phyloP scores from a whole-genome alignment of 1,284 basidiomycete genomes.

The Mycena citricolor region DNA sequence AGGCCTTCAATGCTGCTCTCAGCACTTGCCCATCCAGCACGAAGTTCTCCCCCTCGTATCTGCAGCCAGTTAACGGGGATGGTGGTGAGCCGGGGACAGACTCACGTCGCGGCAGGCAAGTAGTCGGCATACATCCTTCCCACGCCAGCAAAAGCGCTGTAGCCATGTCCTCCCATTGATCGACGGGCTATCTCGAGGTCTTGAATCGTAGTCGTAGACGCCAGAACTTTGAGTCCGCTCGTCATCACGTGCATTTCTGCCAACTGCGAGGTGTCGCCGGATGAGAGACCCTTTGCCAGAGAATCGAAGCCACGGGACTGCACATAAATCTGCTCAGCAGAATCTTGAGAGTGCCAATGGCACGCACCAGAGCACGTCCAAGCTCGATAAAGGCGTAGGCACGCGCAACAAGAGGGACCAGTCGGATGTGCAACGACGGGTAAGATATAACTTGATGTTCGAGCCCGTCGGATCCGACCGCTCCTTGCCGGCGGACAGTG shows the following conservation, averaged over 20 bases:
- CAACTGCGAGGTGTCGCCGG: slow-evolving; percentile 58
- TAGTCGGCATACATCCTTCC: slow-evolving; percentile 66
- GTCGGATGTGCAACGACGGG: slow-evolving; percentile 68
- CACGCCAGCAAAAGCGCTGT: slow-evolving; percentile 66
- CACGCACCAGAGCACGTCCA: slow-evolving; percentile 59
- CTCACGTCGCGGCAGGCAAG: slow-evolving; percentile 64
- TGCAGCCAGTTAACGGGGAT: slow-evolving; percentile 26
- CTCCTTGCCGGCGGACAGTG: slow-evolving; percentile 71
- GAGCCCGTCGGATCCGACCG: slow-evolving; percentile 47
- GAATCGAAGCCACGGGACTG: slow-evolving; percentile 51
- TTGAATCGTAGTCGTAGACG: slow-evolving; percentile 51
- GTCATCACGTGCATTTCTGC: slow-evolving; percentile 74
- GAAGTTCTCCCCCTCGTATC: slow-evolving; percentile 78
- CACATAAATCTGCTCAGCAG: neutral
- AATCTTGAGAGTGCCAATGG: neutral
- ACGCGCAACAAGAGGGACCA: slow-evolving; percentile 68
- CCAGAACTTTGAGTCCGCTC: slow-evolving; percentile 68
- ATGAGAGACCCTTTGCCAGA: slow-evolving; percentile 50
- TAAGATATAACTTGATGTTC: slow-evolving; percentile 71
- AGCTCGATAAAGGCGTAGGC: slow-evolving; percentile 73
- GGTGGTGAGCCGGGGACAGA: slow-evolving; percentile 10
- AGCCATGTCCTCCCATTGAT: slow-evolving; percentile 79
- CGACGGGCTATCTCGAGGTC: slow-evolving; percentile 70
- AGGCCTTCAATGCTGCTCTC: slow-evolving; percentile 65
- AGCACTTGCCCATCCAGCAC: slow-evolving; percentile 74